Conservation (phyloP, 441 rosid genomes). For the Rhodomyrtus psidioides region DNA sequence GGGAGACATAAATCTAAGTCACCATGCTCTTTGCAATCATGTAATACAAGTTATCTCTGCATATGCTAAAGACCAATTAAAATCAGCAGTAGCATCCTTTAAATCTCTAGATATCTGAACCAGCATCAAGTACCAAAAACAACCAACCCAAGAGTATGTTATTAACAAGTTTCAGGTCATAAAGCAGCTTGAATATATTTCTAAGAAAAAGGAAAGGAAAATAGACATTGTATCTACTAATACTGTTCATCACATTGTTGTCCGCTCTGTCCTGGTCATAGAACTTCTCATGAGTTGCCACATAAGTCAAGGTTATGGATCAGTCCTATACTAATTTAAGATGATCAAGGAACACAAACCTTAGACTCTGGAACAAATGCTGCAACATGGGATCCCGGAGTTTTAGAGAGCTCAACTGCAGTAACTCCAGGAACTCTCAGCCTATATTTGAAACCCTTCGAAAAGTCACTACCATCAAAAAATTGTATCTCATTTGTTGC, state of each 20-base stretch:
- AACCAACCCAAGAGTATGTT: background rate
- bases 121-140: background rate
- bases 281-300: background rate
- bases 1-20: background rate
- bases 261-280: background rate
- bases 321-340: background rate
- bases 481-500: conserved; percentile 87
- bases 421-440: conserved; percentile 72
- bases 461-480: conserved; percentile 70
- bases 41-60: background rate
- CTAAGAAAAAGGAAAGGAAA: background rate
- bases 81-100: background rate
- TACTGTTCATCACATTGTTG: background rate
- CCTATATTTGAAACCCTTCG: conserved; percentile 55
- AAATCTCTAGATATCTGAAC: background rate
- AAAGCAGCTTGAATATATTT: background rate
- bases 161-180: background rate
- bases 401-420: conserved; percentile 67
- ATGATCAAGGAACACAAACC: conserved; percentile 32
- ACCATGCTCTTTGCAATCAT: background rate
- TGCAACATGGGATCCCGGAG: conserved; percentile 77
- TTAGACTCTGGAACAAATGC: conserved; percentile 86
- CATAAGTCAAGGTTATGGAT: background rate
- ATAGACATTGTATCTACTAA: background rate
- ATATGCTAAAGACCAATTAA: background rate